Base-by-base conservation (phyloP, 192 early-diverging fungal genomes). In the Entomortierella parvispora region DNA sequence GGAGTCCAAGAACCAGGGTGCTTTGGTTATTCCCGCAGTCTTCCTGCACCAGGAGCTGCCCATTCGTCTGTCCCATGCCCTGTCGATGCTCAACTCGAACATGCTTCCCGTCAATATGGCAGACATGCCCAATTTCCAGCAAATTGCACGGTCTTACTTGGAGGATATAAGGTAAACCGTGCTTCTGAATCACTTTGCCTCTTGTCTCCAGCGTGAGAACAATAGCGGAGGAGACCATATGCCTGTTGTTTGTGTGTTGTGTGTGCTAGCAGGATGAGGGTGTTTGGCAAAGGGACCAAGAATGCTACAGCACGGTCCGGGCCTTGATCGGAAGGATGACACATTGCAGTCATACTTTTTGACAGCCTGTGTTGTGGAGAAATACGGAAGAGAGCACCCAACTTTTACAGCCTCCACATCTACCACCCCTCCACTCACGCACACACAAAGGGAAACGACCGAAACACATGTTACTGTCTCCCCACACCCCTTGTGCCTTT, bases 41-140 rank as follows among this genome's bases (percentile, higher is more conserved):
- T 88, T 88, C 42, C 48, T 88, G 62, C 74, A 87, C 70, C 83
- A 81, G 54, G 85, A 88, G 57, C 70, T 88, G 49, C 84, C 85
- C 20, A 83, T 87, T 48, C 82, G 87, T n/a, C 77, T 88, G 25
- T 84, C 84, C 11, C 85, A 88, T 63, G 83, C 85, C 4, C 68
- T 84, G 18, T 80, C 69, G 8, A 72, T 84, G 45, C 79, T 89
- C 25, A 79, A 79, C 63, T 69, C 81, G 17, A 82, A 66, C 22
- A 68, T 79, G 44, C 69, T 82, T 34, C 81, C 79, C 10, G 72
- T 81, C 66, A 81, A 81, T 31, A 80, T 87, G 61, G 61, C 62
- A 0, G 67, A 72, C 11, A 68, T 85, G 57, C 66, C 76, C 7
- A 82, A 75, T 40, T 82, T 89, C 45, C 64, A 68, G 45, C 65